Percentiles rank a stretch among this genome's conserved stretches.
Conservation (phyloP, 305 asterid genomes). For the Ajuga reptans region DNA sequence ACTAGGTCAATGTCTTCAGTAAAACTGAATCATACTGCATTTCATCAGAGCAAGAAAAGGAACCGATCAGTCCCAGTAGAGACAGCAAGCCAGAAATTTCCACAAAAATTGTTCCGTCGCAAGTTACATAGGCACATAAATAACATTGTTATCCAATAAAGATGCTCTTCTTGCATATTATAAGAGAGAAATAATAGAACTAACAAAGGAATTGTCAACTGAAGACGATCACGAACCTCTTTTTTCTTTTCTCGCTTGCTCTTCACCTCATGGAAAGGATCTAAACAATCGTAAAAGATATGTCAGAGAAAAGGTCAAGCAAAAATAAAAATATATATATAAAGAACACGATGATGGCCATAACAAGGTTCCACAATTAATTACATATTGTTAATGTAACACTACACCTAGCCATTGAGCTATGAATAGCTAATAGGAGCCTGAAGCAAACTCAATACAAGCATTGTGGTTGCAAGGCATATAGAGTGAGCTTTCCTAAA, state of each 20-base stretch:
- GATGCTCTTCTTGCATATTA: background rate
- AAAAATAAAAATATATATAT: conserved; percentile 9
- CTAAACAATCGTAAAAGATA: conserved; percentile 35
- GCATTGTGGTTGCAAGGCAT: background rate
- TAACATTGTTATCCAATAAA: background rate
- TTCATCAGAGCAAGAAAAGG: conserved; percentile 1
- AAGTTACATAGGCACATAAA: background rate
- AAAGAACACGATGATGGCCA: background rate
- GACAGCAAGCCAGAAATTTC: conserved; percentile 2
- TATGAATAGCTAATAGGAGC: conserved; percentile 5
- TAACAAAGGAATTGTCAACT: conserved; percentile 4
- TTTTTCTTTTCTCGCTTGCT: conserved; percentile 92
- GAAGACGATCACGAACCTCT: conserved; percentile 50
- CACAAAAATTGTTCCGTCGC: background rate
- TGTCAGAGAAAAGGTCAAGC: conserved; percentile 23
- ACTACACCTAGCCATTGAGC: background rate
- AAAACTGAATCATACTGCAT: conserved; percentile 16
- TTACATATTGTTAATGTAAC: background rate
- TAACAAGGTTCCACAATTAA: background rate
- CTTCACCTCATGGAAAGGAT: conserved; percentile 92
- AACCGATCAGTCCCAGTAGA: conserved; percentile 4
- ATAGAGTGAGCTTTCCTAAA: background rate
- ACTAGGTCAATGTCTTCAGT: conserved; percentile 9
- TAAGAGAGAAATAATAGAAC: conserved; percentile 5
- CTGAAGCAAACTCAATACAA: background rate